These are phyloP conservation scores for Capsaspora owczarzaki DNA, from an alignment of 78 protist species.

Conservation along the genomic window DNA sequence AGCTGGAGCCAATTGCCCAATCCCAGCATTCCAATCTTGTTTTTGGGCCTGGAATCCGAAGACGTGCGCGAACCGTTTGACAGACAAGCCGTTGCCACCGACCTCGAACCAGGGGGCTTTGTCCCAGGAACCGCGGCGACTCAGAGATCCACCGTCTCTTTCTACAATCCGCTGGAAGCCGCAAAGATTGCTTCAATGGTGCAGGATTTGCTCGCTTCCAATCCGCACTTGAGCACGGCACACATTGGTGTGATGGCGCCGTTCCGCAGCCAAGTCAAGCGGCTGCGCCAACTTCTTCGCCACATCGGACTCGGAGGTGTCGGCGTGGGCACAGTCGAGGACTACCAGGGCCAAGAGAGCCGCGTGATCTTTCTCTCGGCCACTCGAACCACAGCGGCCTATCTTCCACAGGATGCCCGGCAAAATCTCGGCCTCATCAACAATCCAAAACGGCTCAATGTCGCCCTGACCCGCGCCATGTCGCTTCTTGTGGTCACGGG, in stretches of 20 bases:
- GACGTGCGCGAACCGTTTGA: too few relatives aligned
- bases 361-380: slow-evolving; percentile 14
- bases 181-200: too few relatives aligned
- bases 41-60: not conserved
- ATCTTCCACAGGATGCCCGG: not conserved
- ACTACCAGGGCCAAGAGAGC: slow-evolving; percentile 38
- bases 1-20: slow-evolving; percentile 15
- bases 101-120: too few relatives aligned
- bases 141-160: too few relatives aligned
- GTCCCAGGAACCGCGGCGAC: not conserved
- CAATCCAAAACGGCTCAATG: slow-evolving; percentile 29
- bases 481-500: slow-evolving; percentile 30
- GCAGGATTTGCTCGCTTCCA: not conserved
- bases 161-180: too few relatives aligned
- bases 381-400: not conserved
- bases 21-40: slow-evolving; percentile 12
- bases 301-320: not conserved
- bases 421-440: not conserved
- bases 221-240: too few relatives aligned
- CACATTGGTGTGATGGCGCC: not conserved
- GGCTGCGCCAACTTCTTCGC: slow-evolving; percentile 11
- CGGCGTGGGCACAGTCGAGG: slow-evolving; percentile 37
- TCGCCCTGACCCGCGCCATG: slow-evolving; percentile 31
- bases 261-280: slow-evolving; percentile 15
- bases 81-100: too few relatives aligned